A percentile compares a stretch with the other conserved stretches of the same genome.
Evolutionary conservation across 768 basidiomycete species (phyloP).

Genomic region (Kwoniella europaea): DNA sequence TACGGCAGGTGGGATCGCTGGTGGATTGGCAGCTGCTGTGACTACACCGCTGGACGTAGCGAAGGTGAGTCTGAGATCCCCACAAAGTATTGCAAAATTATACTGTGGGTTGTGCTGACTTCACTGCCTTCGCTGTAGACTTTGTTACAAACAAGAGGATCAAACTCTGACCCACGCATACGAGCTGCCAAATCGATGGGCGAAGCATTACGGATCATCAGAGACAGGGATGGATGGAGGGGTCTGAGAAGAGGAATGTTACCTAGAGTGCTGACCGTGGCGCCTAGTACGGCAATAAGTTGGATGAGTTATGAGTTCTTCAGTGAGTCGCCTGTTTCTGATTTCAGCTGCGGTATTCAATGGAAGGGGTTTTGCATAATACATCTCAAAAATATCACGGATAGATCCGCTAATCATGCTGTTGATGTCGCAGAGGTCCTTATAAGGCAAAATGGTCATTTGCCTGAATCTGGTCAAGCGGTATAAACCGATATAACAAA

Average conservation of each 20-base stretch:
- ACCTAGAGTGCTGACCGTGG: constrained; percentile 88
- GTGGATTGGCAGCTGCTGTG: constrained; percentile 90
- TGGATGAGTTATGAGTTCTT: constrained; percentile 99
- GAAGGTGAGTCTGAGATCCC: constrained; percentile 62
- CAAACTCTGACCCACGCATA: constrained; percentile 83
- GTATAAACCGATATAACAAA: constrained; percentile 12
- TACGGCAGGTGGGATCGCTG: constrained; percentile 86
- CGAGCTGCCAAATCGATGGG: constrained; percentile 79
- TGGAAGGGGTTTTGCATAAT: neutral
- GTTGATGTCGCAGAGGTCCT: constrained; percentile 40
- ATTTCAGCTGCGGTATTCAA: neutral
- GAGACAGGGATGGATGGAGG: constrained; percentile 78
- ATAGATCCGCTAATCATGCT: too few relatives aligned
- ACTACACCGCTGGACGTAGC: constrained; percentile 97
- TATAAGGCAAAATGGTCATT: constrained; percentile 40
- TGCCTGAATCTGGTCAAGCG: constrained; percentile 44
- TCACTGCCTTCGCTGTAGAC: constrained; percentile 60
- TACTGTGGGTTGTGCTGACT: constrained; percentile 5
- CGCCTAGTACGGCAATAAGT: constrained; percentile 95
- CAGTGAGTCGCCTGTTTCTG: constrained; percentile 68
- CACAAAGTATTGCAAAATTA: neutral
- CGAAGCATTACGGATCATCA: constrained; percentile 87
- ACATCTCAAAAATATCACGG: neutral
- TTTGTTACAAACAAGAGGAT: constrained; percentile 90
- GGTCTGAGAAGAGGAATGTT: constrained; percentile 87